A percentile compares a stretch with the other conserved stretches of the same genome.
Conservation (phyloP, 768 basidiomycete species). For the Pisolithus marmoratus region DNA sequence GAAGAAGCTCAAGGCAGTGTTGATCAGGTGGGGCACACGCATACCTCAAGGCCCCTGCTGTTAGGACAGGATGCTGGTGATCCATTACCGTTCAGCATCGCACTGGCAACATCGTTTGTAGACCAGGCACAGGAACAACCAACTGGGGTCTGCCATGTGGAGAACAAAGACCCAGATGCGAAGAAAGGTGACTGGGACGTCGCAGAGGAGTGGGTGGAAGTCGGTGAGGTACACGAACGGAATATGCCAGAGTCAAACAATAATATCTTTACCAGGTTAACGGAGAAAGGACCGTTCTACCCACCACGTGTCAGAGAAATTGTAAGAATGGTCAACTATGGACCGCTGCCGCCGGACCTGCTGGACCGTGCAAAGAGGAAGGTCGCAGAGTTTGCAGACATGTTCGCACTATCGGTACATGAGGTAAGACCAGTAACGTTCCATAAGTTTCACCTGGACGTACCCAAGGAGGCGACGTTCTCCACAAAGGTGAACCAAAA, state of each 20-base stretch:
- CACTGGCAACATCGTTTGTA: too few relatives aligned
- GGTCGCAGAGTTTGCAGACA: constrained; percentile 30
- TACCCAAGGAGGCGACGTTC: constrained; percentile 26
- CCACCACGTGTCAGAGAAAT: constrained; percentile 14
- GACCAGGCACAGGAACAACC: too few relatives aligned
- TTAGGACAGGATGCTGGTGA: too few relatives aligned
- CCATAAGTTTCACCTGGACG: constrained; percentile 28
- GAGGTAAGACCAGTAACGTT: constrained; percentile 32
- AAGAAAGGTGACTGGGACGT: neutral
- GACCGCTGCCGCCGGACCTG: constrained; percentile 20
- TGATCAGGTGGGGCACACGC: too few relatives aligned
- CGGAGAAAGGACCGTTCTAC: constrained; percentile 10
- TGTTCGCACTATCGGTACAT: constrained; percentile 35
- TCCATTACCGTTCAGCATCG: too few relatives aligned
- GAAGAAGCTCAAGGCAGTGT: too few relatives aligned
- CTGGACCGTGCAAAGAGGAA: constrained; percentile 14
- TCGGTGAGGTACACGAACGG: neutral
- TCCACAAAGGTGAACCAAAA: constrained; percentile 27
- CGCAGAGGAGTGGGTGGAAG: neutral
- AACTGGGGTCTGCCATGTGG: too few relatives aligned
- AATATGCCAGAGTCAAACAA: neutral
- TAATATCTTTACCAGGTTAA: constrained; percentile 9
- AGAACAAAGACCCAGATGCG: neutral
- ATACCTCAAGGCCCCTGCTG: too few relatives aligned
- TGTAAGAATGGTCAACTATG: constrained; percentile 17